Percentiles rank a stretch among this genome's conserved stretches.
These are phyloP conservation scores for Globisporangium apiculatum DNA, from an alignment of 352 stramenopile species.

Conservation along the genomic window DNA sequence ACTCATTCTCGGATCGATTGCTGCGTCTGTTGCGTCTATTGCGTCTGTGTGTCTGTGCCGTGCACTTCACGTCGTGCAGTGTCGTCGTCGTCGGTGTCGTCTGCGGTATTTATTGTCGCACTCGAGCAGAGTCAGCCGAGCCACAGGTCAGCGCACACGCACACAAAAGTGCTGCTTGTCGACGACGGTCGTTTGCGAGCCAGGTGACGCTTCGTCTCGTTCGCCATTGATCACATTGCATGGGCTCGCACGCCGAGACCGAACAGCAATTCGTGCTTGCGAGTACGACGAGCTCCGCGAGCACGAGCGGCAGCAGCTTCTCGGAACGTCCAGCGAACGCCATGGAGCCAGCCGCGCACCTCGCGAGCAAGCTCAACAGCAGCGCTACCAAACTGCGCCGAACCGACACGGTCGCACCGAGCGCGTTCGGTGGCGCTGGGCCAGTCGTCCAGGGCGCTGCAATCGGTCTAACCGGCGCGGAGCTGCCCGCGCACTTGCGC, in stretches of 20 bases:
- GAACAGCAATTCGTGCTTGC: slow-evolving; percentile 9
- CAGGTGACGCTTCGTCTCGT: no score
- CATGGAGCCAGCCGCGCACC: slow-evolving; percentile 38
- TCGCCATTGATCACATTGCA: background rate
- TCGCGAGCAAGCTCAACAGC: slow-evolving; percentile 1
- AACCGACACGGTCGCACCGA: slow-evolving; percentile 1
- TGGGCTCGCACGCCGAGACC: slow-evolving; percentile 9
- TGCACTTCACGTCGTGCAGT: no score
- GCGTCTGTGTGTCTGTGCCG: no score
- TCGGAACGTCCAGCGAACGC: slow-evolving; percentile 17
- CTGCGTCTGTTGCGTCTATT: no score
- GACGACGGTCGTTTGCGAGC: no score
- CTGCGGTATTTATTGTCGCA: no score
- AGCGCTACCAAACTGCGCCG: slow-evolving; percentile 1
- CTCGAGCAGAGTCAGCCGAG: no score
- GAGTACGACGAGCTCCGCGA: slow-evolving; percentile 7
- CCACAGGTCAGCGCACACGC: no score
- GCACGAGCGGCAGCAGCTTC: slow-evolving; percentile 16
- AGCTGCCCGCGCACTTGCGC: slow-evolving; percentile 49
- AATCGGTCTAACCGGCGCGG: slow-evolving; percentile 19
- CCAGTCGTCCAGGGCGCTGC: background rate
- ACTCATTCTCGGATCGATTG: no score
- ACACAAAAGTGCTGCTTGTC: no score
- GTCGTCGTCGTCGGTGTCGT: no score
- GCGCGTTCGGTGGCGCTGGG: background rate